These are phyloP conservation scores for Anaeramoeba ignava DNA, from an alignment of 78 protist genomes.

Conservation along the genomic window DNA sequence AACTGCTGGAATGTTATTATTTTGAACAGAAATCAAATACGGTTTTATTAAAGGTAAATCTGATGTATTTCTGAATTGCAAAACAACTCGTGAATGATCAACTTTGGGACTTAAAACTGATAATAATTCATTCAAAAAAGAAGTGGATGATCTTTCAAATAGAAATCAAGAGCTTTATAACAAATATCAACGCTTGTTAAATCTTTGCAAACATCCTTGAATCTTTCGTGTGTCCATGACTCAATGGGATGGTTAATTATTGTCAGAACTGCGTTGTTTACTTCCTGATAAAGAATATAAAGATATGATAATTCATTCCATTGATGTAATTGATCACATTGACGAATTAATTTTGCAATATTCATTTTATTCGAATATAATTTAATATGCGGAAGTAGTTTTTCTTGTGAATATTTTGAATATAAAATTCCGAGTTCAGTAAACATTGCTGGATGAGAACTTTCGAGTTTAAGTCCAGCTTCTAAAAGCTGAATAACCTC, in stretches of 20 bases:
- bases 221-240: constrained; percentile 81
- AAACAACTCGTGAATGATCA: constrained; percentile 69
- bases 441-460: constrained; percentile 94
- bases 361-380: constrained; percentile 54
- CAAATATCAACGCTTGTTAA: constrained; percentile 74
- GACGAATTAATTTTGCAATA: constrained; percentile 72
- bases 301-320: constrained; percentile 83
- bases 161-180: too few species aligned
- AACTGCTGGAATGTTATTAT: constrained; percentile 30
- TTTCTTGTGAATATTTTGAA: constrained; percentile 75
- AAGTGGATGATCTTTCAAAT: too few species aligned
- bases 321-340: constrained; percentile 70
- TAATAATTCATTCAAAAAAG: too few species aligned
- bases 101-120: too few species aligned
- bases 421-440: constrained; percentile 94
- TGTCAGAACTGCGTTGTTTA: constrained; percentile 77
- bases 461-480: constrained; percentile 74
- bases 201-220: constrained; percentile 78
- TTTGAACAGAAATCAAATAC: constrained; percentile 27
- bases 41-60: constrained; percentile 75
- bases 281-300: constrained; percentile 85
- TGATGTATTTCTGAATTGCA: constrained; percentile 4
- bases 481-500: constrained; percentile 45
- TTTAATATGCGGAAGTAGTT: constrained; percentile 93
- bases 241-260: constrained; percentile 89